Percentiles rank a stretch among this genome's conserved stretches.
These are phyloP conservation scores for Melampsora abietis-canadensis DNA, from an alignment of 1,284 basidiomycete genomes.

Conservation along the genomic window DNA sequence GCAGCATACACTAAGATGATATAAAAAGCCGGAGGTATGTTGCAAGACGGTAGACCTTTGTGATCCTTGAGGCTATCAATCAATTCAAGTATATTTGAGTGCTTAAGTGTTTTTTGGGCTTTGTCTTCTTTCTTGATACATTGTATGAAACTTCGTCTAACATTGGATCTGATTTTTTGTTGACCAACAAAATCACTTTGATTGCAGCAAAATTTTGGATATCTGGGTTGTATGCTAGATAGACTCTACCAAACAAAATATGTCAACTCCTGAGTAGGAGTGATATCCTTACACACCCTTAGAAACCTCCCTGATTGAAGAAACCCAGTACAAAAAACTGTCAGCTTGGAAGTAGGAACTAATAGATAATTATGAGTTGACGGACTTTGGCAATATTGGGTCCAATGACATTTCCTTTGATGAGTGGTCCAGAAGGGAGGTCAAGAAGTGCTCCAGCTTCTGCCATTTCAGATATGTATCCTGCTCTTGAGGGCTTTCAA, in stretches of 20 bases:
- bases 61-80: conserved; percentile 62
- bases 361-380: neutral
- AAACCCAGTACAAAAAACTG: neutral
- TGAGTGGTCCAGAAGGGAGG: no score
- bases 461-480: no score
- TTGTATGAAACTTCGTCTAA: conserved; percentile 55
- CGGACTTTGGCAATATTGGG: conserved; percentile 35
- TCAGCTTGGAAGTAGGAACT: neutral
- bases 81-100: conserved; percentile 72
- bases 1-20: conserved; percentile 88
- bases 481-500: no score
- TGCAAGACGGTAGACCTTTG: conserved; percentile 49
- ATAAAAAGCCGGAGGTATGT: conserved; percentile 75
- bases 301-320: conserved; percentile 33
- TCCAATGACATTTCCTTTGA: conserved; percentile 35
- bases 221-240: conserved; percentile 64
- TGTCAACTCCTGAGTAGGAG: neutral
- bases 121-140: conserved; percentile 90
- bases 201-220: conserved; percentile 20
- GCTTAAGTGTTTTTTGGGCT: conserved; percentile 78
- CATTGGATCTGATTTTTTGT: conserved; percentile 57
- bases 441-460: no score
- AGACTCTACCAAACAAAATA: conserved; percentile 60
- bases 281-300: conserved; percentile 2
- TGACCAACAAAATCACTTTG: conserved; percentile 57